Evolutionary conservation across 257 asterid species (phyloP).

Genomic region (Solanum bulbocastanum): DNA sequence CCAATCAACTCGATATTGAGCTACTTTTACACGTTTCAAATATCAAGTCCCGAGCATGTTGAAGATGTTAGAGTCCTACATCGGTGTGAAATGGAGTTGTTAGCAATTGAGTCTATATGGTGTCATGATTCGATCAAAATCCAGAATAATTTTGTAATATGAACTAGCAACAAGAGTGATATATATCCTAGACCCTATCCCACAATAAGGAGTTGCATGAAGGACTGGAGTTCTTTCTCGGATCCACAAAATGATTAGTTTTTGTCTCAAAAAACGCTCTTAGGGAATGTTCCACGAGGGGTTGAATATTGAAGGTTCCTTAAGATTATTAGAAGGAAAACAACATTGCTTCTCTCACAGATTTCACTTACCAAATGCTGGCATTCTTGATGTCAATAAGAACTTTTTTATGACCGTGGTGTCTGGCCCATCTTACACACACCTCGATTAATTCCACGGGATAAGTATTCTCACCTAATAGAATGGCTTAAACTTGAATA

Average conservation of each 20-base stretch:
- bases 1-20: not conserved
- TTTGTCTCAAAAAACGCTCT: not conserved
- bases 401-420: too few relatives aligned
- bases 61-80: not conserved
- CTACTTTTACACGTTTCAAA: not conserved
- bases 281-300: not conserved
- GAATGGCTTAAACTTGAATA: not conserved
- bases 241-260: not conserved
- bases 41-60: not conserved
- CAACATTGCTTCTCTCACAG: too few relatives aligned
- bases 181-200: too few relatives aligned
- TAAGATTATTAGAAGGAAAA: too few relatives aligned
- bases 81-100: not conserved
- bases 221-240: not conserved
- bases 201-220: not conserved
- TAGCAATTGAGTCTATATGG: not conserved
- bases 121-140: not conserved
- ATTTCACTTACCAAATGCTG: too few relatives aligned
- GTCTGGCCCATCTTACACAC: accelerated
- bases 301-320: too few relatives aligned
- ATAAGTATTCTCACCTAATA: not conserved
- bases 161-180: not conserved
- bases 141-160: accelerated
- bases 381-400: too few relatives aligned
- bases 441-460: not conserved